A percentile compares a stretch with the other conserved stretches of the same genome.
Conservation (phyloP, 139 green algal species). For the Desmodesmus armatus region DNA sequence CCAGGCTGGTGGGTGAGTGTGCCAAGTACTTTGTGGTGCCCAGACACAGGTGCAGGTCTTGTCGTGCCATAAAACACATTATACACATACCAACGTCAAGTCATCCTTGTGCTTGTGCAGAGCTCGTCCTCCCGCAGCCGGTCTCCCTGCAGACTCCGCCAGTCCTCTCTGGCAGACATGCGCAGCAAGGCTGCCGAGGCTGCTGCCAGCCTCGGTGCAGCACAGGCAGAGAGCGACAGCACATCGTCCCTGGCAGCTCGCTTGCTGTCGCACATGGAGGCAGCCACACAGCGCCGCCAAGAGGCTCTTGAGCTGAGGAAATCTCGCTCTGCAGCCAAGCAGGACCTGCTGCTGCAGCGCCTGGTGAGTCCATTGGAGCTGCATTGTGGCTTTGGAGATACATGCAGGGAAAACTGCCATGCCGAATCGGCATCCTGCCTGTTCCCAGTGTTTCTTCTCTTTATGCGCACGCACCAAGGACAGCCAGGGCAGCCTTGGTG, state of each 20-base stretch:
- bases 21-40: no score
- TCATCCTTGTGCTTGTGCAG: no score
- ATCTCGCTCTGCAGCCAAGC: conserved; percentile 54
- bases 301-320: conserved; percentile 56
- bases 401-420: no score
- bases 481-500: background rate
- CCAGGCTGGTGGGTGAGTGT: no score
- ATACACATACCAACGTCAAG: no score
- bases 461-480: background rate
- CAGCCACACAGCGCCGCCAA: conserved; percentile 49
- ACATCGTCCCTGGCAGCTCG: conserved; percentile 10
- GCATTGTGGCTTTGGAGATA: background rate
- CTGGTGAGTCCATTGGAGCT: conserved; percentile 46
- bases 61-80: no score
- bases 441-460: background rate
- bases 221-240: conserved; percentile 6
- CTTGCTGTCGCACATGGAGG: conserved; percentile 43
- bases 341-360: conserved; percentile 54
- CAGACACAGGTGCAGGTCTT: no score
- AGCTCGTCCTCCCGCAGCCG: no score
- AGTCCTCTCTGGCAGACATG: background rate
- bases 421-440: background rate
- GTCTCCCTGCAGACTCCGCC: no score
- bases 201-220: background rate
- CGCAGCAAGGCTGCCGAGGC: background rate